phyloP scores from a whole-genome alignment of 2,329 filamentous ascomycete genomes.

The Alternaria angustiovoidea region DNA sequence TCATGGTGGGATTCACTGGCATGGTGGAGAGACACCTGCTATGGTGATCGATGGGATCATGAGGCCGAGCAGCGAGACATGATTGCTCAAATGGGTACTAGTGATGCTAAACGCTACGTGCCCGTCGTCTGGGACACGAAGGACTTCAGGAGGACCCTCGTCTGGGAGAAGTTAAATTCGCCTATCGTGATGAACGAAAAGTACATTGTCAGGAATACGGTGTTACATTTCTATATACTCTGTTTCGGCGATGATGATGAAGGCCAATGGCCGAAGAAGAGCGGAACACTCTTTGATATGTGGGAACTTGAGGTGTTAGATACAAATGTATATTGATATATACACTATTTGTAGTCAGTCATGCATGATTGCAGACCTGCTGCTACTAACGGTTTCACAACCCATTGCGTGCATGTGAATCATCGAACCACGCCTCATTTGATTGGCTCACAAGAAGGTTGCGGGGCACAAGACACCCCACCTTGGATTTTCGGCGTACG shows the following conservation, averaged over 20 bases:
- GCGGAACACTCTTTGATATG: constrained; percentile 7
- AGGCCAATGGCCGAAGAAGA: constrained; percentile 2
- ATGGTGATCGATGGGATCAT: not conserved
- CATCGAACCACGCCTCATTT: not conserved
- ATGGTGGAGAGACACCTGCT: constrained; percentile 32
- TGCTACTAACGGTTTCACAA: not conserved
- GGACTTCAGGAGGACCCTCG: not conserved
- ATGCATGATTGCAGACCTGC: not conserved
- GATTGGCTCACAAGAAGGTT: constrained; percentile 4
- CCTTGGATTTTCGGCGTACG: constrained; percentile 17
- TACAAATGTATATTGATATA: not conserved
- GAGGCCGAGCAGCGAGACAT: not conserved
- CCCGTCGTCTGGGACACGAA: not conserved
- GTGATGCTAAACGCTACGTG: not conserved
- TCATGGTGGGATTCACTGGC: not conserved
- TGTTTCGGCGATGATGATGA: constrained; percentile 16
- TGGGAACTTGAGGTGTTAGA: constrained; percentile 4
- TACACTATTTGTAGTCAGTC: not conserved
- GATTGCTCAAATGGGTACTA: constrained; percentile 8
- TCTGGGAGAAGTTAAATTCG: no score
- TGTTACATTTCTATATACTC: constrained; percentile 5
- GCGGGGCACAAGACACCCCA: constrained; percentile 12
- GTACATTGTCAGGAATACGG: constrained; percentile 10
- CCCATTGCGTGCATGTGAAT: constrained; percentile 1
- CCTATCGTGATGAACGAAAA: constrained; percentile 10